A percentile compares a stretch with the other conserved stretches of the same genome.
phyloP scores from a whole-genome alignment of 2,329 filamentous ascomycete species.

The Neofusicoccum cordaticola region DNA sequence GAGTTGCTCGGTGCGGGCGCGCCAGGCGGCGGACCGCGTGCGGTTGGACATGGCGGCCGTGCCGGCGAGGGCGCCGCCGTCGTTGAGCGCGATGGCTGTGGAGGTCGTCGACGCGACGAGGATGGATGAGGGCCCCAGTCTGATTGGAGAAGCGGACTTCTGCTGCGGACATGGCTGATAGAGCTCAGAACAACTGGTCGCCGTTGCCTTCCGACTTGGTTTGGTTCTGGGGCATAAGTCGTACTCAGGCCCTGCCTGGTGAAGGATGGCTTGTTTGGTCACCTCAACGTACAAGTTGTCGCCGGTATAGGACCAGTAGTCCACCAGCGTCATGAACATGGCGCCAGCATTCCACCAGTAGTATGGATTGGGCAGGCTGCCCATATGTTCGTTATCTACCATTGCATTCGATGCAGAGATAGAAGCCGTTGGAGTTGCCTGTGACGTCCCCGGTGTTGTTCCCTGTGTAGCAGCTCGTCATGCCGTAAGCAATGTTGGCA shows the following conservation, averaged over 20 bases:
- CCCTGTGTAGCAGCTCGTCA: slow-evolving; percentile 62
- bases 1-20: slow-evolving; percentile 41
- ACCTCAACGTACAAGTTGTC: slow-evolving; percentile 69
- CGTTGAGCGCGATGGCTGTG: slow-evolving; percentile 25
- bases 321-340: slow-evolving; percentile 60
- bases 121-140: no score
- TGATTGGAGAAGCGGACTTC: slow-evolving; percentile 49
- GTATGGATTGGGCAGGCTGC: slow-evolving; percentile 51
- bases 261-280: slow-evolving; percentile 49
- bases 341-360: slow-evolving; percentile 73
- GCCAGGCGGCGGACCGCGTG: slow-evolving; percentile 36
- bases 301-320: slow-evolving; percentile 82
- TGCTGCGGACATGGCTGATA: slow-evolving; percentile 55
- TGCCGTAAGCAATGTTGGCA: slow-evolving; percentile 25
- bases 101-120: slow-evolving; percentile 22
- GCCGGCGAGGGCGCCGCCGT: slow-evolving; percentile 31
- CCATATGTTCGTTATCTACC: slow-evolving; percentile 20
- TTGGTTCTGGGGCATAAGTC: slow-evolving; percentile 31
- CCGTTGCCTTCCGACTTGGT: slow-evolving; percentile 48
- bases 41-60: slow-evolving; percentile 40
- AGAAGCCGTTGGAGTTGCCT: slow-evolving; percentile 44
- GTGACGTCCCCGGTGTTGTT: slow-evolving; percentile 56
- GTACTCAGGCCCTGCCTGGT: slow-evolving; percentile 29
- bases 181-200: slow-evolving; percentile 58
- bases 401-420: no score